These are phyloP conservation scores for Botrytis aclada DNA, from an alignment of 2,329 filamentous ascomycete genomes.

Conservation along the genomic window DNA sequence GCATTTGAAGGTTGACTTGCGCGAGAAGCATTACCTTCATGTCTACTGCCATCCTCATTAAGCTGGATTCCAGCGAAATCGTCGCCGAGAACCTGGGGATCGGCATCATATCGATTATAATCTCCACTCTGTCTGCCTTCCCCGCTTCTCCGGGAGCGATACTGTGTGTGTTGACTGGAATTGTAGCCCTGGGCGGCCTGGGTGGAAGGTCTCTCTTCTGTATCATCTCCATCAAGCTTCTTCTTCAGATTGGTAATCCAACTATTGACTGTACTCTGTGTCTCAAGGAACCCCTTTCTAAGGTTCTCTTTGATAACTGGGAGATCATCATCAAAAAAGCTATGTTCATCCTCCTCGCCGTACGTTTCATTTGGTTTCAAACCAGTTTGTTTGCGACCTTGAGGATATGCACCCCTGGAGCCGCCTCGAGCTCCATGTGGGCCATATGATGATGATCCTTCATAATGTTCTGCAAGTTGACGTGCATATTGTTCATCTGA, in stretches of 20 bases:
- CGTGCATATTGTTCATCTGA: constrained; percentile 89
- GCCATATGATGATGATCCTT: constrained; percentile 56
- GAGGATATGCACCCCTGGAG: constrained; percentile 33
- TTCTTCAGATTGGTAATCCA: constrained; percentile 94
- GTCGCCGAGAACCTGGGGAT: constrained; percentile 84
- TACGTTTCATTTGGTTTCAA: constrained; percentile 51
- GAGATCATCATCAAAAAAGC: constrained; percentile 93
- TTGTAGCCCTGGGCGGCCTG: constrained; percentile 30
- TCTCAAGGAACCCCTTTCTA: constrained; percentile 90
- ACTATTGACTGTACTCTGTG: constrained; percentile 85
- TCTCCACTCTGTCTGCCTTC: constrained; percentile 76
- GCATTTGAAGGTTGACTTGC: constrained; percentile 16
- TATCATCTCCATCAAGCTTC: constrained; percentile 85
- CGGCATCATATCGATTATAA: constrained; percentile 89
- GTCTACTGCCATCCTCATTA: constrained; percentile 62
- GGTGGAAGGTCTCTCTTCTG: constrained; percentile 42
- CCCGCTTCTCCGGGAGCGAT: constrained; percentile 49
- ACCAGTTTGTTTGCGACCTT: constrained; percentile 49
- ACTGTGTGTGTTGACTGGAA: constrained; percentile 37
- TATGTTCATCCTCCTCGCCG: constrained; percentile 72
- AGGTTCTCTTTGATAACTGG: constrained; percentile 91
- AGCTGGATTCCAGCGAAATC: constrained; percentile 76
- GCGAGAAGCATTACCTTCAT: not conserved
- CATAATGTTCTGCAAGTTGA: constrained; percentile 87
- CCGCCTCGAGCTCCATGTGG: constrained; percentile 42